Evolutionary conservation across 768 basidiomycete genomes (phyloP).

Genomic region (Lactarius evosmus): DNA sequence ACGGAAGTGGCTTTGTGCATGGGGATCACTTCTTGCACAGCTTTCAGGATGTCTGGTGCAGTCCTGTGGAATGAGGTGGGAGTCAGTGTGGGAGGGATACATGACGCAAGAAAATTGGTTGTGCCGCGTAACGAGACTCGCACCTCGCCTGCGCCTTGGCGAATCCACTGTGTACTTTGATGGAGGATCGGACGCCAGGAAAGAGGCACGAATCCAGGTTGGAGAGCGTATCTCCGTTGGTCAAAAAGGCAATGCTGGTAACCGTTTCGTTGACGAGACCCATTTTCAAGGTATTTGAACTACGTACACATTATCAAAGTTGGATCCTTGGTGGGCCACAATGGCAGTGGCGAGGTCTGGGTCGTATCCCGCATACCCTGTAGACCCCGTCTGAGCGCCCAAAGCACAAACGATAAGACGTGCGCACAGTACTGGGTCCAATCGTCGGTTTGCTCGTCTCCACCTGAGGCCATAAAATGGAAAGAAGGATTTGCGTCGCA

Average conservation of each 20-base stretch:
- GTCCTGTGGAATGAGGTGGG: too few species aligned
- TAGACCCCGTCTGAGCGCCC: neutral
- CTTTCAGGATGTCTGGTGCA: conserved; percentile 39
- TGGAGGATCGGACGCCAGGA: conserved; percentile 46
- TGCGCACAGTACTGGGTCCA: neutral
- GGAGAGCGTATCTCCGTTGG: too few species aligned
- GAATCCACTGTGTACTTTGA: conserved; percentile 54
- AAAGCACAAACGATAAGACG: neutral
- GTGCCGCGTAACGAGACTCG: too few species aligned
- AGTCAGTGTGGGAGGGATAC: too few species aligned
- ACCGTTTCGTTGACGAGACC: too few species aligned
- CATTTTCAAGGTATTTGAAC: too few species aligned
- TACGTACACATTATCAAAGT: too few species aligned
- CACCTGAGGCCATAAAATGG: neutral
- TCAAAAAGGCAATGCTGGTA: too few species aligned
- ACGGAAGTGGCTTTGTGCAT: conserved; percentile 40
- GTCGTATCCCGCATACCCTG: too few species aligned
- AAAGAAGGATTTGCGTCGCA: conserved; percentile 6
- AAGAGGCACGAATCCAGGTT: conserved; percentile 50
- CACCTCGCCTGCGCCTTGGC: conserved; percentile 43
- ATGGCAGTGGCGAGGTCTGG: too few species aligned
- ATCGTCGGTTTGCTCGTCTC: neutral
- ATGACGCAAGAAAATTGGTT: too few species aligned
- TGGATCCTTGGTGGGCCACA: too few species aligned
- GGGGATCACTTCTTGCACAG: conserved; percentile 41